Percentiles rank a stretch among this genome's conserved stretches.
phyloP scores from a whole-genome alignment of 306 rosid species.

The Inga oerstediana region DNA sequence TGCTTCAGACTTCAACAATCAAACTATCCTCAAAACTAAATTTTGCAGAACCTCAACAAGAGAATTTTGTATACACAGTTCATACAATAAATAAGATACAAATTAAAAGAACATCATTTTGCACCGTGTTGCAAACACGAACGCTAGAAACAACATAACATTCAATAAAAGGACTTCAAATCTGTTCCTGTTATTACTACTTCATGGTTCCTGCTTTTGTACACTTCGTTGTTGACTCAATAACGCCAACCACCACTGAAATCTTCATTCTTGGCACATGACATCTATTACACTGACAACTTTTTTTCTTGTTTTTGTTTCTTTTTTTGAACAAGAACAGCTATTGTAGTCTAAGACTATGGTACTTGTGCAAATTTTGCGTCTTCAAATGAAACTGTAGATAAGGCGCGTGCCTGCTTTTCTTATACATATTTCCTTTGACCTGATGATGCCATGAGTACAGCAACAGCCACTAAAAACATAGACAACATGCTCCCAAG shows the following conservation, averaged over 20 bases:
- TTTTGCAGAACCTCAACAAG: neutral
- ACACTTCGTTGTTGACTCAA: slow-evolving; percentile 4
- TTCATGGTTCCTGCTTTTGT: neutral
- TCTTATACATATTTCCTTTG: slow-evolving; percentile 47
- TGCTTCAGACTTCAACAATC: too few species aligned
- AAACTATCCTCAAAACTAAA: too few species aligned
- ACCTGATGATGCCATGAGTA: slow-evolving; percentile 86
- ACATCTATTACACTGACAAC: neutral
- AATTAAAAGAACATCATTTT: too few species aligned
- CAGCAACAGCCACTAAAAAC: slow-evolving; percentile 78
- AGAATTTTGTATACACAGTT: too few species aligned
- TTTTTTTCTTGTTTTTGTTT: neutral
- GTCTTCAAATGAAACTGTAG: neutral
- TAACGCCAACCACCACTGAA: slow-evolving; percentile 12
- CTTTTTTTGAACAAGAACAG: neutral
- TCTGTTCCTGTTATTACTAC: neutral
- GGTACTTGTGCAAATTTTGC: neutral
- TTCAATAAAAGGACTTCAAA: neutral
- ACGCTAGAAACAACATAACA: neutral
- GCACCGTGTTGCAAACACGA: neutral
- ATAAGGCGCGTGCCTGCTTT: slow-evolving; percentile 10
- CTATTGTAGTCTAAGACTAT: neutral
- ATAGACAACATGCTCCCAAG: slow-evolving; percentile 74
- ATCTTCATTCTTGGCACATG: neutral
- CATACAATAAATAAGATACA: too few species aligned